Conservation (phyloP, 192 early-diverging fungal genomes). For the Coemansia sp. region DNA sequence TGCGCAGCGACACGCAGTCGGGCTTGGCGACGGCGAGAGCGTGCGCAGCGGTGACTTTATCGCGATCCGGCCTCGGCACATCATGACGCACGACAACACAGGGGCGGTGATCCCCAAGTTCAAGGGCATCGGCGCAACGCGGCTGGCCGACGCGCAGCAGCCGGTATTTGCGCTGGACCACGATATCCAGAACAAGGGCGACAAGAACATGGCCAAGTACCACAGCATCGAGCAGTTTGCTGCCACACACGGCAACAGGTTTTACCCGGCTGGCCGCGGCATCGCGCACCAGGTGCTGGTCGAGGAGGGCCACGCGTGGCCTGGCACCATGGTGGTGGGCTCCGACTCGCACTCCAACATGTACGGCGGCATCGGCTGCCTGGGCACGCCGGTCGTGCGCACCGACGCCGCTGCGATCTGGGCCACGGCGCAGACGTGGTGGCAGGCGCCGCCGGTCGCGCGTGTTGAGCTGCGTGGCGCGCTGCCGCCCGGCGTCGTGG, state of each 20-base stretch:
- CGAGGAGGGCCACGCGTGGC: slow-evolving; percentile 96
- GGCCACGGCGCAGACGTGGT: slow-evolving; percentile 98
- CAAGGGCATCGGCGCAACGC: slow-evolving; percentile 83
- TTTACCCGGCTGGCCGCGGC: slow-evolving; percentile 95
- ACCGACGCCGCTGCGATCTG: slow-evolving; percentile 98
- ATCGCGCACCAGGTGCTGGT: slow-evolving; percentile 98
- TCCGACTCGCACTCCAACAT: slow-evolving; percentile 99
- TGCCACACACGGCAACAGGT: slow-evolving; percentile 74
- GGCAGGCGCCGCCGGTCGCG: slow-evolving; percentile 96
- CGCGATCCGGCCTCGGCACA: slow-evolving; percentile 84
- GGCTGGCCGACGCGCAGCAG: slow-evolving; percentile 75
- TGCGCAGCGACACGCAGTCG: slow-evolving; percentile 86
- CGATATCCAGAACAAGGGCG: slow-evolving; percentile 95
- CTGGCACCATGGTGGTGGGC: slow-evolving; percentile 89
- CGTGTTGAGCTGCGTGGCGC: slow-evolving; percentile 81
- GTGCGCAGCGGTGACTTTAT: slow-evolving; percentile 94
- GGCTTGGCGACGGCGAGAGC: slow-evolving; percentile 61
- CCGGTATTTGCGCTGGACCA: slow-evolving; percentile 97
- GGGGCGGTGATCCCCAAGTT: slow-evolving; percentile 94
- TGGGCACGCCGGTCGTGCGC: slow-evolving; percentile 96
- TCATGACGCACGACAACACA: slow-evolving; percentile 98
- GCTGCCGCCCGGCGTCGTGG: slow-evolving; percentile 81
- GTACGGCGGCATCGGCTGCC: slow-evolving; percentile 95
- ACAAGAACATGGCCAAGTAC: slow-evolving; percentile 92
- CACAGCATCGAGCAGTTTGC: slow-evolving; percentile 82